Conservation (phyloP, 2,329 filamentous ascomycete species). For the Apiospora kogelbergensis region DNA sequence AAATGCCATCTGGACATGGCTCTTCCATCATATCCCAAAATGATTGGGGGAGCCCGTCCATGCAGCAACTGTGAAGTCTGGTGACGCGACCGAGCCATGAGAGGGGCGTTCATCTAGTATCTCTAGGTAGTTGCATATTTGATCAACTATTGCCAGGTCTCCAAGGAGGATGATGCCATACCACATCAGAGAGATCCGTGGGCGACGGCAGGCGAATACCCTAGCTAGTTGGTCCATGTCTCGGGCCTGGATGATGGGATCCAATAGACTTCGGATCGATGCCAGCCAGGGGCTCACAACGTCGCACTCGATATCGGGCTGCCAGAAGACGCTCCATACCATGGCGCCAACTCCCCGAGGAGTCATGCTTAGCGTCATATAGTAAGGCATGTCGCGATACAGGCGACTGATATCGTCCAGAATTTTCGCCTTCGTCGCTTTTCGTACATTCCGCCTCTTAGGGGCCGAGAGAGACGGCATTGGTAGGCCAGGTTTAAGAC, state of each 20-base stretch:
- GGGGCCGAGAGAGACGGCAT: neutral
- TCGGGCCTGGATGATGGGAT: neutral
- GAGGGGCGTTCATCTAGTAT: conserved; percentile 9
- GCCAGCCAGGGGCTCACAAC: conserved; percentile 30
- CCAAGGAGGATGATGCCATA: conserved; percentile 12
- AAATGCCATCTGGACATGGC: neutral
- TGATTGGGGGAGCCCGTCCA: conserved; percentile 14
- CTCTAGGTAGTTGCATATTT: conserved; percentile 8
- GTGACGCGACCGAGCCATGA: conserved; percentile 6
- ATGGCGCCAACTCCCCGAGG: conserved; percentile 25
- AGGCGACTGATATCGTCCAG: conserved; percentile 11
- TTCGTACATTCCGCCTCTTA: neutral
- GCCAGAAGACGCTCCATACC: conserved; percentile 33
- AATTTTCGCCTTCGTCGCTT: neutral
- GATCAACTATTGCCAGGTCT: conserved; percentile 6
- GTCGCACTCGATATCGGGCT: conserved; percentile 30
- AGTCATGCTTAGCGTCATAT: conserved; percentile 34
- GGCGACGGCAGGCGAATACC: conserved; percentile 11
- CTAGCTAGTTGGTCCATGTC: conserved; percentile 10
- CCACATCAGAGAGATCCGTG: conserved; percentile 9
- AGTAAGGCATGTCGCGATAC: conserved; percentile 20
- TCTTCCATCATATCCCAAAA: conserved; percentile 11
- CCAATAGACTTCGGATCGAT: neutral
- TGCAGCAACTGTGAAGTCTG: conserved; percentile 10
- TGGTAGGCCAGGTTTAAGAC: conserved; percentile 9